Conservation (phyloP, 1,139 yeast species). For the Spathaspora sp. region DNA sequence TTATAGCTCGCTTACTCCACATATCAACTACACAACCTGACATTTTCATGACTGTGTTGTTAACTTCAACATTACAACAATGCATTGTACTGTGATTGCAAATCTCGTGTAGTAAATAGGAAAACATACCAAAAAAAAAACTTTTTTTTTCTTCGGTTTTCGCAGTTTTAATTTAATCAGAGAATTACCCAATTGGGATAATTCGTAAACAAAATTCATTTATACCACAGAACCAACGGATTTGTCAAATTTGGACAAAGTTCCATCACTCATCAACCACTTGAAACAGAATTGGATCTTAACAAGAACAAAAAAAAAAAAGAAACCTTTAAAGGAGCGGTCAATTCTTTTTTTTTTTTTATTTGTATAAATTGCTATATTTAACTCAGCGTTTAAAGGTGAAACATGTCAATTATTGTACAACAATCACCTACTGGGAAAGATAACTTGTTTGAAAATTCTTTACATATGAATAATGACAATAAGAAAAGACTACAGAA, state of each 20-base stretch:
- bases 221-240: not conserved
- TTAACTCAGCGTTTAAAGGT: not conserved
- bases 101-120: too few species aligned
- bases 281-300: not conserved
- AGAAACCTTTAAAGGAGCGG: not conserved
- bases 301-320: not conserved
- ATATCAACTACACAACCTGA: too few species aligned
- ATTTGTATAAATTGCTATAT: not conserved
- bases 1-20: too few species aligned
- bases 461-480: not conserved
- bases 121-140: not conserved
- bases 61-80: too few species aligned
- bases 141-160: not conserved
- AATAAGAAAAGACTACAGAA: not conserved
- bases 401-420: not conserved
- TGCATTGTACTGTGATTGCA: too few species aligned
- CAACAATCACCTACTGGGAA: constrained; percentile 3
- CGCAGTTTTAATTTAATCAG: not conserved
- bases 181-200: constrained; percentile 6
- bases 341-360: not conserved
- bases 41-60: too few species aligned
- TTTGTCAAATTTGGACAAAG: not conserved
- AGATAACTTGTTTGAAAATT: constrained; percentile 4
- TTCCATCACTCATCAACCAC: not conserved
- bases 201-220: constrained; percentile 3